phyloP scores from a whole-genome alignment of 345 rosid genomes.

The Iberis pinnata region DNA sequence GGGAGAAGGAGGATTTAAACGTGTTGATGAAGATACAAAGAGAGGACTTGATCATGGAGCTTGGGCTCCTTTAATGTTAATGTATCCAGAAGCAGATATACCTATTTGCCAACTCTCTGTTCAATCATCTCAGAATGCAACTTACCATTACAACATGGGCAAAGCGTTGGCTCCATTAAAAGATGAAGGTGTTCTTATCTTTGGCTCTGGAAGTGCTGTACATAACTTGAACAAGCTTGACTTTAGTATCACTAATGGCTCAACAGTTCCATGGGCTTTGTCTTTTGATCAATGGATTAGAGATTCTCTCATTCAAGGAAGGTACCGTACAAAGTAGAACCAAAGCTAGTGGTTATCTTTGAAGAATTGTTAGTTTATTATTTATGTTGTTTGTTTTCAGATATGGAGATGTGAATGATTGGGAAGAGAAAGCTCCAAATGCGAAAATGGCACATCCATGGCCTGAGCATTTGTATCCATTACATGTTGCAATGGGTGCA shows the following conservation, averaged over 20 bases:
- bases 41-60: slow-evolving; percentile 96
- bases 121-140: slow-evolving; percentile 47
- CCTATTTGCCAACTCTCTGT: slow-evolving; percentile 86
- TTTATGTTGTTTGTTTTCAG: slow-evolving; percentile 26
- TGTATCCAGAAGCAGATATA: slow-evolving; percentile 86
- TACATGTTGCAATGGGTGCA: slow-evolving; percentile 90
- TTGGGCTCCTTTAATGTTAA: slow-evolving; percentile 87
- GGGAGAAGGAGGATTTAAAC: slow-evolving; percentile 39
- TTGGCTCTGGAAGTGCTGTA: slow-evolving; percentile 76
- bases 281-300: slow-evolving; percentile 83
- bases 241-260: not conserved
- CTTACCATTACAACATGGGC: slow-evolving; percentile 77
- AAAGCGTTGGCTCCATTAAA: slow-evolving; percentile 74
- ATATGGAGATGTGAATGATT: slow-evolving; percentile 71
- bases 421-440: slow-evolving; percentile 56
- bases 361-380: not conserved
- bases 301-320: slow-evolving; percentile 71
- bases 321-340: slow-evolving; percentile 52
- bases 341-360: not conserved
- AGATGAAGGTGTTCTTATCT: slow-evolving; percentile 78
- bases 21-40: slow-evolving; percentile 50
- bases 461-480: slow-evolving; percentile 86
- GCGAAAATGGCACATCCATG: slow-evolving; percentile 73
- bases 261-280: slow-evolving; percentile 57
- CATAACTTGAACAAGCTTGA: slow-evolving; percentile 61